Conservation (phyloP, 2,329 filamentous ascomycete genomes). For the Botrytis paeoniae region DNA sequence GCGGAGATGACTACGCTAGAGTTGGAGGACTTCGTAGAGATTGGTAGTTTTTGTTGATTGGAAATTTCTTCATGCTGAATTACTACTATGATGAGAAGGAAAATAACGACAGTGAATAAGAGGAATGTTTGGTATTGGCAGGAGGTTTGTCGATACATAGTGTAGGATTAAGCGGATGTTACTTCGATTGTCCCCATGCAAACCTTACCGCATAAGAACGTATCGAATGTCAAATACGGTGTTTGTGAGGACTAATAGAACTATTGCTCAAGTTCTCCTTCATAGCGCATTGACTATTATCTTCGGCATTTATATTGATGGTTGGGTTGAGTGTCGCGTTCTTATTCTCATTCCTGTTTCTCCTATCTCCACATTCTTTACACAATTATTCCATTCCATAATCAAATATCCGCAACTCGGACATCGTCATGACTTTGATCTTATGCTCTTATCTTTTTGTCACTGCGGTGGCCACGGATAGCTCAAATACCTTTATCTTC, state of each 20-base stretch:
- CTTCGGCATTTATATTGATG: neutral
- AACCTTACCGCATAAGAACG: too few species aligned
- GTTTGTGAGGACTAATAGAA: neutral
- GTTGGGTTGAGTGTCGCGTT: neutral
- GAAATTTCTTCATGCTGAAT: neutral
- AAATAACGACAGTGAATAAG: neutral
- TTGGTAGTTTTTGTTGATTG: neutral
- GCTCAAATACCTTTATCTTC: neutral
- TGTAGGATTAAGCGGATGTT: neutral
- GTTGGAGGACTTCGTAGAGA: neutral
- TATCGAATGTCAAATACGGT: neutral
- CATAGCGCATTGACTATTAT: neutral
- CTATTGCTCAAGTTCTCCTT: accelerated
- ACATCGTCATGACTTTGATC: neutral
- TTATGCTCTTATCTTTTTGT: neutral
- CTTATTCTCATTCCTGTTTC: constrained; percentile 25
- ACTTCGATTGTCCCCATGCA: neutral
- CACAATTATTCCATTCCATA: neutral
- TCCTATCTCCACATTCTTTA: neutral
- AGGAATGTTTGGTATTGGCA: neutral
- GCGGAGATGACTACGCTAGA: neutral
- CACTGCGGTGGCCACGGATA: neutral
- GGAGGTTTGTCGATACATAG: neutral
- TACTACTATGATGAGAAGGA: neutral
- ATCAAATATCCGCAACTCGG: neutral